A percentile compares a stretch with the other conserved stretches of the same genome.
Evolutionary conservation across 306 rosid genomes (phyloP).

Genomic region (Vicia villosa): DNA sequence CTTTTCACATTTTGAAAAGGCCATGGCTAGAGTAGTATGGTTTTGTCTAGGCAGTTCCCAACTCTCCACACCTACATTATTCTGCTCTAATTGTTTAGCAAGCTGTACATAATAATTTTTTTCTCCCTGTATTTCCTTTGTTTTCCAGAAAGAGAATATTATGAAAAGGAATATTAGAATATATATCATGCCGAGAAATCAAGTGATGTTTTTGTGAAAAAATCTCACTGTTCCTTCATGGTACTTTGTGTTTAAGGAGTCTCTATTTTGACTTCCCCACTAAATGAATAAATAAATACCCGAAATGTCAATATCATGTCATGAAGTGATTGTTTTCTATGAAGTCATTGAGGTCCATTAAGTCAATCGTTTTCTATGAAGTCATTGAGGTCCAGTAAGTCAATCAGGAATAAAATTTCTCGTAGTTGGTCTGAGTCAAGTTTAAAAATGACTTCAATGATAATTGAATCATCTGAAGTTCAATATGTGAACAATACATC

Average conservation of each 20-base stretch:
- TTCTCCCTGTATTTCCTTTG: neutral
- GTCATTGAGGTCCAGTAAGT: constrained; percentile 5
- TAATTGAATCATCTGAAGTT: constrained; percentile 20
- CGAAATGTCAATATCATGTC: constrained; percentile 2
- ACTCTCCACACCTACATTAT: neutral
- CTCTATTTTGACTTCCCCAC: constrained; percentile 13
- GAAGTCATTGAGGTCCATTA: neutral
- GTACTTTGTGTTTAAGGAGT: constrained; percentile 3
- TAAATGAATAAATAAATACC: constrained; percentile 10
- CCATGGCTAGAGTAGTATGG: constrained; percentile 19
- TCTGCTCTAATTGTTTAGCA: constrained; percentile 11
- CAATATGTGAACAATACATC: neutral
- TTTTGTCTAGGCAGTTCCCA: constrained; percentile 18
- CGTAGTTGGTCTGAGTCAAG: constrained; percentile 11
- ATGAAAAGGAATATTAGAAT: neutral
- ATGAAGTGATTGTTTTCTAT: constrained; percentile 21
- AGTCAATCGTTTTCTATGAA: constrained; percentile 20
- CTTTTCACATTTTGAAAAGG: constrained; percentile 15
- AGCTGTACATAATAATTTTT: neutral
- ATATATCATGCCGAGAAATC: constrained; percentile 18
- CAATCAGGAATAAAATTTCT: constrained; percentile 7
- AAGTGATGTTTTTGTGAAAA: constrained; percentile 12
- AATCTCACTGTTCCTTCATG: constrained; percentile 16
- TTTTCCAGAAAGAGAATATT: neutral
- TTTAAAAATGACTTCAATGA: constrained; percentile 12